These are phyloP conservation scores for Litchi chinensis DNA, from an alignment of 345 rosid species.

Conservation along the genomic window DNA sequence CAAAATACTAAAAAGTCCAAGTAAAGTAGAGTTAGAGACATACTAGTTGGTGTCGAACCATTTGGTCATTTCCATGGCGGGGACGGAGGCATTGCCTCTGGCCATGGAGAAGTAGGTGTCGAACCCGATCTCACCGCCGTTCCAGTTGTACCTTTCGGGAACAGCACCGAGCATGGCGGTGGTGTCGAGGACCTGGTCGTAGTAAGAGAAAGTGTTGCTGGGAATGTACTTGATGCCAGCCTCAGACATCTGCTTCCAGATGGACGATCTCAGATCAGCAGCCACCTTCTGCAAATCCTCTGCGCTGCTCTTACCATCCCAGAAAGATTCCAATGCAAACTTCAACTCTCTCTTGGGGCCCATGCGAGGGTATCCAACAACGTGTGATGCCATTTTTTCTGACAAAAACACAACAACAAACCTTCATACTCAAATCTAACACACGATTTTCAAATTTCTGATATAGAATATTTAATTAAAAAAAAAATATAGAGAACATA, in stretches of 20 bases:
- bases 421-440: background rate
- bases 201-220: slow-evolving; percentile 94
- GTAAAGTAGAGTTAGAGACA: slow-evolving; percentile 43
- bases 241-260: slow-evolving; percentile 91
- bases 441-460: background rate
- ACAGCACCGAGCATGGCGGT: slow-evolving; percentile 98
- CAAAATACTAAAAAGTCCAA: background rate
- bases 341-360: slow-evolving; percentile 99
- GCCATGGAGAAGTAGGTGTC: slow-evolving; percentile 95
- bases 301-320: slow-evolving; percentile 96
- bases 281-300: slow-evolving; percentile 87
- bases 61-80: slow-evolving; percentile 99
- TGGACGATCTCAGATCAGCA: slow-evolving; percentile 80
- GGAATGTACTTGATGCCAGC: slow-evolving; percentile 92
- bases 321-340: slow-evolving; percentile 96
- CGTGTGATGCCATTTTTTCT: slow-evolving; percentile 86
- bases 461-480: no score
- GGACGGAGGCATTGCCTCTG: slow-evolving; percentile 94
- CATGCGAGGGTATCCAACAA: slow-evolving; percentile 99
- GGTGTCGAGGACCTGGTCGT: slow-evolving; percentile 90
- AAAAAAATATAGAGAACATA: no score
- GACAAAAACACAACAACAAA: slow-evolving; percentile 23
- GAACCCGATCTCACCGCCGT: slow-evolving; percentile 82
- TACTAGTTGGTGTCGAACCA: slow-evolving; percentile 99
- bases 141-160: slow-evolving; percentile 82